These are phyloP conservation scores for Phellinidium pouzarii DNA, from an alignment of 1,284 basidiomycete genomes.

Conservation along the genomic window DNA sequence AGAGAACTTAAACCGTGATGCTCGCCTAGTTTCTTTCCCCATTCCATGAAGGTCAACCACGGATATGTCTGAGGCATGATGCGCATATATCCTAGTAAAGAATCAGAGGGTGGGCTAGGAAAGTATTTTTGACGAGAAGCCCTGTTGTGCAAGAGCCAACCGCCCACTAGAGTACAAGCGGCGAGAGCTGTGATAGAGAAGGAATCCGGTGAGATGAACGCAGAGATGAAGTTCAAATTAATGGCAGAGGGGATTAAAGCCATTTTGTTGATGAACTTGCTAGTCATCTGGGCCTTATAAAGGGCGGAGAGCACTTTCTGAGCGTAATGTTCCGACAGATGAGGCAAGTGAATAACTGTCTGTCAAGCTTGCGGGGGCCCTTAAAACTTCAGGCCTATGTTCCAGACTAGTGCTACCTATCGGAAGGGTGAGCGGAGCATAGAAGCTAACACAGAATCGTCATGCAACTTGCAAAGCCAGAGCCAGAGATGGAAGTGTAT, in stretches of 20 bases:
- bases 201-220: not conserved
- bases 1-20: not conserved
- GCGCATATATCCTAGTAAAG: conserved; percentile 28
- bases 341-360: too few relatives aligned
- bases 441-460: too few relatives aligned
- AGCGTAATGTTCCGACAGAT: too few relatives aligned
- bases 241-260: not conserved
- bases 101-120: conserved; percentile 19
- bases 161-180: not conserved
- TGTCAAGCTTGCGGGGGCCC: too few relatives aligned
- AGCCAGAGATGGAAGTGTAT: too few relatives aligned
- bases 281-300: too few relatives aligned
- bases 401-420: too few relatives aligned
- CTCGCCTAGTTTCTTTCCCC: conserved; percentile 29
- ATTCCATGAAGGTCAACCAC: conserved; percentile 26
- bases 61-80: conserved; percentile 28
- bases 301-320: too few relatives aligned
- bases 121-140: not conserved
- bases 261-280: too few relatives aligned
- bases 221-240: not conserved
- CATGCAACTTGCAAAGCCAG: too few relatives aligned
- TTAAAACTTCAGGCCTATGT: too few relatives aligned
- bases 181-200: not conserved
- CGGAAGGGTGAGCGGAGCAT: too few relatives aligned
- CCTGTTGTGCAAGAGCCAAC: not conserved